Conservation (phyloP, 148 eudicot genomes). For the Spergularia bocconei region DNA sequence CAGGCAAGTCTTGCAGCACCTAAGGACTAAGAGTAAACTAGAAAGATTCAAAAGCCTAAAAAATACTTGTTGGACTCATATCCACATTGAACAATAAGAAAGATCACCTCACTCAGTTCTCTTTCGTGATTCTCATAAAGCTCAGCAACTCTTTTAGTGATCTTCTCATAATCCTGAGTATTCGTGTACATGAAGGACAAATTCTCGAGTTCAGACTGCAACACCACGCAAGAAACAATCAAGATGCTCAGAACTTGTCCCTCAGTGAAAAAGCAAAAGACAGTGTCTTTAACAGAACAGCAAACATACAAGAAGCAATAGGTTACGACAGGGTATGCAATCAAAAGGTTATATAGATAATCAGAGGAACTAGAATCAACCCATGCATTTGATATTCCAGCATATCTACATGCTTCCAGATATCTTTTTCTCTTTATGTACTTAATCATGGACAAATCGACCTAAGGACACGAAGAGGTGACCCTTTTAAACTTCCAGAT, state of each 20-base stretch:
- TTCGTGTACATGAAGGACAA: conserved; percentile 94
- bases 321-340: neutral
- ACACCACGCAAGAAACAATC: conserved; percentile 20
- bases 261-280: neutral
- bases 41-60: neutral
- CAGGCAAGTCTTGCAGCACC: neutral
- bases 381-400: too few relatives aligned
- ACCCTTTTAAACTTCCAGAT: too few relatives aligned
- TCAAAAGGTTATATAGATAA: too few relatives aligned
- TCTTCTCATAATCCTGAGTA: conserved; percentile 71
- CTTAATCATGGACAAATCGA: too few relatives aligned
- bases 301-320: neutral
- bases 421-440: too few relatives aligned
- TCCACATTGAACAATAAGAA: conserved; percentile 12
- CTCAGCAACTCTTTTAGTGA: conserved; percentile 64
- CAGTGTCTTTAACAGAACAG: neutral
- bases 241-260: conserved; percentile 5
- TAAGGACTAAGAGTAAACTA: neutral
- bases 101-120: conserved; percentile 72
- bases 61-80: neutral
- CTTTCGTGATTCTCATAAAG: conserved; percentile 79
- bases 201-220: conserved; percentile 98
- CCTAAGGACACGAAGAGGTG: too few relatives aligned
- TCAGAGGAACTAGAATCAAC: too few relatives aligned
- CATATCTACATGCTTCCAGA: too few relatives aligned